Conservation (phyloP, 805 yeast species). For the Hanseniaspora meyeri region DNA sequence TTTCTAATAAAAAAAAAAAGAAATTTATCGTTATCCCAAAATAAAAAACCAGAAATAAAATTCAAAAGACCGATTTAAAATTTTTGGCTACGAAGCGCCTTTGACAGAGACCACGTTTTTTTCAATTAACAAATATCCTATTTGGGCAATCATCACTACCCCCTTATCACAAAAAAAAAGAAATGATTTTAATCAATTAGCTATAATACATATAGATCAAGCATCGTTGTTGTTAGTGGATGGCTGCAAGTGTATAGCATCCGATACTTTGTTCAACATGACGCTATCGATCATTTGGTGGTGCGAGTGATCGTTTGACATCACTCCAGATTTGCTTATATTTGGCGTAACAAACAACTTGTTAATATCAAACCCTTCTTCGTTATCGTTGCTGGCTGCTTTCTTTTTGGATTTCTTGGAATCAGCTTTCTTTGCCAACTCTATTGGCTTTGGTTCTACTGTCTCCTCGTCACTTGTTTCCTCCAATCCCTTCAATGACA, state of each 20-base stretch:
- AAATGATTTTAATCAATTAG: neutral
- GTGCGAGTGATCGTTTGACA: neutral
- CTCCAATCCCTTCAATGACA: constrained; percentile 8
- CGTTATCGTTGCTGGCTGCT: neutral
- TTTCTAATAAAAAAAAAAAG: no score
- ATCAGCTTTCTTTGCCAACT: neutral
- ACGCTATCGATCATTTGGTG: constrained; percentile 8
- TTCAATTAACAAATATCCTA: neutral
- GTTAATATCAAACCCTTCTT: constrained; percentile 3
- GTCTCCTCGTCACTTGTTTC: constrained; percentile 12
- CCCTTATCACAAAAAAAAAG: neutral
- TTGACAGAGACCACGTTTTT: no score
- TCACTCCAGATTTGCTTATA: constrained; percentile 10
- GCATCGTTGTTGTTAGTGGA: neutral
- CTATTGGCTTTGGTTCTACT: neutral
- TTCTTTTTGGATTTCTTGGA: neutral
- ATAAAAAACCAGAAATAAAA: no score
- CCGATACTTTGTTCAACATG: constrained; percentile 8
- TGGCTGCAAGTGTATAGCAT: constrained; percentile 10
- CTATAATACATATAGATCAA: neutral
- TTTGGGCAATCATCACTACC: neutral
- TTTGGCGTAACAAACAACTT: constrained; percentile 11
- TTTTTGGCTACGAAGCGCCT: no score
- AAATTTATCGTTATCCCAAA: no score
- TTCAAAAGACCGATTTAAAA: no score